phyloP scores from a whole-genome alignment of 2,329 filamentous ascomycete species.

The Tolypocladium sp. region DNA sequence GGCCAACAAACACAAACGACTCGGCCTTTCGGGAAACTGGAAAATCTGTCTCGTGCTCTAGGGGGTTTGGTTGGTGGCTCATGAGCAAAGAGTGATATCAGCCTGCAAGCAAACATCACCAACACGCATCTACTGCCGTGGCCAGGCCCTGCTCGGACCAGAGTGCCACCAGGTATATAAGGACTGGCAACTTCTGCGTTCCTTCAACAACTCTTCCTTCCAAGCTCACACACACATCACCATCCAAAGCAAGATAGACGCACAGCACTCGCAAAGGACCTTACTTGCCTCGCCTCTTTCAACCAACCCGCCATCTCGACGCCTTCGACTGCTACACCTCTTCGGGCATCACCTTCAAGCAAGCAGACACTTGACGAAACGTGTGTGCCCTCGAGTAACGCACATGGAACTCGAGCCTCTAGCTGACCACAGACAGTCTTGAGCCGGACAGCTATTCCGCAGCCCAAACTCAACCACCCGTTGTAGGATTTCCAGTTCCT shows the following conservation, averaged over 20 bases:
- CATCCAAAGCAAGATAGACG: background rate
- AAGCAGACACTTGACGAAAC: background rate
- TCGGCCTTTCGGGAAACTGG: slow-evolving; percentile 5
- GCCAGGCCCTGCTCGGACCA: background rate
- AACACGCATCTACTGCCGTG: slow-evolving; percentile 8
- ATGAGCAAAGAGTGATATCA: background rate
- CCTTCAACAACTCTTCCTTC: background rate
- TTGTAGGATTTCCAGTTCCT: too few relatives aligned
- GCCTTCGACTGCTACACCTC: background rate
- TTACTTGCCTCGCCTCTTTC: background rate
- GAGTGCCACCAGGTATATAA: slow-evolving; percentile 19
- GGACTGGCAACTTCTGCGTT: background rate
- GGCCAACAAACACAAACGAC: slow-evolving; percentile 8
- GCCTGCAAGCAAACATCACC: slow-evolving; percentile 5
- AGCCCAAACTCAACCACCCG: too few relatives aligned
- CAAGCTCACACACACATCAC: background rate
- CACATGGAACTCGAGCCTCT: background rate
- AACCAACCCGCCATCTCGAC: background rate
- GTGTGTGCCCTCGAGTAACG: background rate
- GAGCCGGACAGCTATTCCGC: background rate
- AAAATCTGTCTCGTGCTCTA: slow-evolving; percentile 5
- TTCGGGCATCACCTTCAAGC: background rate
- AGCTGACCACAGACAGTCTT: slow-evolving; percentile 4
- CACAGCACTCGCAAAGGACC: background rate
- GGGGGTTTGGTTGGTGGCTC: slow-evolving; percentile 3